A percentile compares a stretch with the other conserved stretches of the same genome.
Conservation (phyloP, 805 yeast genomes). For the Saccharomycopsis sp. region DNA sequence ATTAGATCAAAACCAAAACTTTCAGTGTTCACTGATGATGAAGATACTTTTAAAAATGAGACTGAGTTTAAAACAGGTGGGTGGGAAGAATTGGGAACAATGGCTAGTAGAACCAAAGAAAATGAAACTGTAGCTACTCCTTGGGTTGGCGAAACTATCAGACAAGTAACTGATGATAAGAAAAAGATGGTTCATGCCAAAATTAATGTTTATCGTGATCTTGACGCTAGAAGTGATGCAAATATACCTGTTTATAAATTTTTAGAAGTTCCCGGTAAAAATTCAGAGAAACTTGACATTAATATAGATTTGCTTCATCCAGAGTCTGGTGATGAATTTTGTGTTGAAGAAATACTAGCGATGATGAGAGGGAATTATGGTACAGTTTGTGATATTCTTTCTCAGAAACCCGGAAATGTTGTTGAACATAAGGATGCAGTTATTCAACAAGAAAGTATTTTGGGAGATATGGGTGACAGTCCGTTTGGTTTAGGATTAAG, state of each 20-base stretch:
- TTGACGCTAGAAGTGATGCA: conserved; percentile 9
- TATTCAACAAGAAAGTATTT: background rate
- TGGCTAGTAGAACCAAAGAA: conserved; percentile 49
- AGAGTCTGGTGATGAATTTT: conserved; percentile 41
- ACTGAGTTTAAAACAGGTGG: conserved; percentile 22
- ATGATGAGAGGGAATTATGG: conserved; percentile 28
- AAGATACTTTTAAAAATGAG: background rate
- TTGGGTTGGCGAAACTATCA: conserved; percentile 55
- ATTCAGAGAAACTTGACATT: conserved; percentile 46
- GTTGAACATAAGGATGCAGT: background rate
- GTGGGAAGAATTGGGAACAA: conserved; percentile 41
- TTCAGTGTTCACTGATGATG: conserved; percentile 1
- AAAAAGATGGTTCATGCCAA: conserved; percentile 3
- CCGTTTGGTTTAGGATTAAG: background rate
- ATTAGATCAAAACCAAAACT: conserved; percentile 2
- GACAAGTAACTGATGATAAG: conserved; percentile 26
- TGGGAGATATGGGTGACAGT: background rate
- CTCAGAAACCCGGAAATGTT: conserved; percentile 7
- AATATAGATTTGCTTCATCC: conserved; percentile 47
- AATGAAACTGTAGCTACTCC: conserved; percentile 43
- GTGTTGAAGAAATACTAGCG: conserved; percentile 57
- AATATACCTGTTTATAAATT: conserved; percentile 35
- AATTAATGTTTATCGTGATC: conserved; percentile 13
- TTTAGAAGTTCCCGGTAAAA: conserved; percentile 45
- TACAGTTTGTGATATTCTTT: conserved; percentile 3